These are phyloP conservation scores for Didymellaceae sp. DNA, from an alignment of 2,329 filamentous ascomycete species.

Conservation along the genomic window DNA sequence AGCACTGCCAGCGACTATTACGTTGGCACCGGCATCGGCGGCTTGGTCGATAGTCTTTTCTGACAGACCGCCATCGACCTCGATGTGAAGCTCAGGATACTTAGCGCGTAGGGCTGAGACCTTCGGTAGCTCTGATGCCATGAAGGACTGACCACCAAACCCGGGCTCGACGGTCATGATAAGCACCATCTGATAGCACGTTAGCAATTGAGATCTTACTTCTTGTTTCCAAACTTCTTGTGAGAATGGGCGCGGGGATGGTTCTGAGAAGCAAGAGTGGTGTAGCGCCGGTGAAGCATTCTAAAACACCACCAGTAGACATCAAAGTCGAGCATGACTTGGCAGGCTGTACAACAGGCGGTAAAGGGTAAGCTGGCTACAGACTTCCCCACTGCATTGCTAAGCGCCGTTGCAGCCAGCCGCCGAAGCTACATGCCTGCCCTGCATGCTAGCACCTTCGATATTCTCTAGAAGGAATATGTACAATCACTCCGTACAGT, in stretches of 20 bases:
- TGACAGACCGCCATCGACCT: constrained; percentile 92
- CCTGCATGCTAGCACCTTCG: constrained; percentile 17
- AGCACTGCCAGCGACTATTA: constrained; percentile 95
- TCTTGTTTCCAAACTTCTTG: neutral
- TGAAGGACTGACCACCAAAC: constrained; percentile 98
- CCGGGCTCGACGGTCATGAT: constrained; percentile 98
- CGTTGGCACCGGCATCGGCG: constrained; percentile 93
- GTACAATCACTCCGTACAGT: too few relatives aligned
- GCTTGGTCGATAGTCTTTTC: constrained; percentile 90
- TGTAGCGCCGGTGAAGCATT: constrained; percentile 4
- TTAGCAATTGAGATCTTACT: constrained; percentile 13
- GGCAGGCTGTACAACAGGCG: too few relatives aligned
- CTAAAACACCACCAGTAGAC: constrained; percentile 20
- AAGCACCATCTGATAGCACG: constrained; percentile 79
- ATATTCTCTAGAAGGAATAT: neutral
- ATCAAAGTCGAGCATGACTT: too few relatives aligned
- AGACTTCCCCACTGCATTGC: constrained; percentile 28
- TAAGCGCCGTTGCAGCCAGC: constrained; percentile 43
- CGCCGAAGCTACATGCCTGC: constrained; percentile 36
- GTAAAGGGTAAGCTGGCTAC: too few relatives aligned
- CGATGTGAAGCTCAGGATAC: constrained; percentile 94
- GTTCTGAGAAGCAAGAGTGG: constrained; percentile 23
- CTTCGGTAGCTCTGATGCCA: constrained; percentile 94
- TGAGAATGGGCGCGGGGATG: too few relatives aligned
- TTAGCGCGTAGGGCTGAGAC: constrained; percentile 80